phyloP scores from a whole-genome alignment of 306 rosid species.

The Cicer cuneatum region DNA sequence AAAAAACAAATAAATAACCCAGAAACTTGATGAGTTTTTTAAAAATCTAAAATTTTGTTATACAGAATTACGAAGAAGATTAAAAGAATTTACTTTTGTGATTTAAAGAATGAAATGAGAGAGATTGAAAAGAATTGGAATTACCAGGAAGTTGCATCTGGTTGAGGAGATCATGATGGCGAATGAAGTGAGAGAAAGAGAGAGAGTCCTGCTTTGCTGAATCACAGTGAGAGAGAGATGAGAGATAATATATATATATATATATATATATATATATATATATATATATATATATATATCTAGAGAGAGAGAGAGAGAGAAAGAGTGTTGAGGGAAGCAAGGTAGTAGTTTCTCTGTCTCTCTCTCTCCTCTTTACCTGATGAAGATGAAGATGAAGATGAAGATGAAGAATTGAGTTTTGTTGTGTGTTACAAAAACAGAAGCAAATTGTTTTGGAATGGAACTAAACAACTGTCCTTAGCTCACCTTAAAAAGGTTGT shows the following conservation, averaged over 20 bases:
- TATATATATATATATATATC: too few species aligned
- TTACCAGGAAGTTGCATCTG: constrained; percentile 23
- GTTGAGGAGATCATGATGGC: constrained; percentile 14
- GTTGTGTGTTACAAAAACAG: background rate
- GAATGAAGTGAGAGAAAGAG: background rate
- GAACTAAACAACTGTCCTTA: background rate
- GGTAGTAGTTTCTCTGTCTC: background rate
- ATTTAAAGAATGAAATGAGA: background rate
- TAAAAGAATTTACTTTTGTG: background rate
- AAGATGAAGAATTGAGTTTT: background rate
- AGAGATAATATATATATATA: background rate
- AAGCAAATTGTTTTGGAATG: background rate
- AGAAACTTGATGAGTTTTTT: background rate
- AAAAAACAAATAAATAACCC: background rate
- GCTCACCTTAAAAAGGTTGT: constrained; percentile 20
- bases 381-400: background rate
- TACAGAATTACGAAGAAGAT: too few species aligned
- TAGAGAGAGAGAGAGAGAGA: background rate
- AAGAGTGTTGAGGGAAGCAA: background rate
- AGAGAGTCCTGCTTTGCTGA: background rate
- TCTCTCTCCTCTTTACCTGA: background rate
- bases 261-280: too few species aligned
- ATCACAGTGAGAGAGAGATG: background rate
- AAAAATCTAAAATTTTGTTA: too few species aligned
- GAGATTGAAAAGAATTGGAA: background rate